Evolutionary conservation across 805 yeast species (phyloP), one percentile per base, ranked within the genome.

Genomic region (Huiozyma sinensis): DNA sequence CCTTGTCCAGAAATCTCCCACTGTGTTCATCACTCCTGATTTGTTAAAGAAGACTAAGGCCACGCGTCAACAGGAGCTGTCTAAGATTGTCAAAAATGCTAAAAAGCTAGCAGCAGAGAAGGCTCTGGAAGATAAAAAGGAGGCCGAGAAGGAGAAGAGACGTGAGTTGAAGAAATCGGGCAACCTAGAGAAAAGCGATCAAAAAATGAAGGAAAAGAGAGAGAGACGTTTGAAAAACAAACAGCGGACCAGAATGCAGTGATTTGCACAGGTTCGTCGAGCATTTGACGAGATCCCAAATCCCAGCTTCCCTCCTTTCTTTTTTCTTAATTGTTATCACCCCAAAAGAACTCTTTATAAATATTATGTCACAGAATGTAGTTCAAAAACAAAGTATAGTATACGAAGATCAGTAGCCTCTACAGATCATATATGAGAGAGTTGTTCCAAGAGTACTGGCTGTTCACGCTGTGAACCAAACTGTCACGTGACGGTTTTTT

Each of bases 141-240:
- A 82, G 64, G 77, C 75, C 50, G 79, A 75, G 55, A 81, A 75
- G 57, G 75, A 75, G 55, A 78, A 76, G 55, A 79, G 77, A 65
- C 82, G 82, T 51, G 67, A 69, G 43, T 55, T 74, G 50, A 72
- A 71, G 51, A 66, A 83, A 57, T 71, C 81, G 39, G 81, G 86
- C 48, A 87, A 81, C 56, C 92, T 83, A 67, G 79, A 79, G 52
- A 85, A 83, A 67, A 63, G 75, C 37, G 90, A 83, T 51, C 79
- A 77, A 68, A 85, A 82, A 68, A 86, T 82, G 63, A 70, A 71
- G 52, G 95, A 85, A 53, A 86, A 81, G 70, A 86, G 79, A 64
- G 85, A 81, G 60, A 79, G 87, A 69, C 84, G 85, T 66, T 67
- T 68, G 60, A 73, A 69, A 66, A 79, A 73, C 65, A 79, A 76